Percentiles rank a stretch among this genome's conserved stretches.
Evolutionary conservation across 495 filamentous ascomycete species (phyloP).

Genomic region (Penicillium steckii): DNA sequence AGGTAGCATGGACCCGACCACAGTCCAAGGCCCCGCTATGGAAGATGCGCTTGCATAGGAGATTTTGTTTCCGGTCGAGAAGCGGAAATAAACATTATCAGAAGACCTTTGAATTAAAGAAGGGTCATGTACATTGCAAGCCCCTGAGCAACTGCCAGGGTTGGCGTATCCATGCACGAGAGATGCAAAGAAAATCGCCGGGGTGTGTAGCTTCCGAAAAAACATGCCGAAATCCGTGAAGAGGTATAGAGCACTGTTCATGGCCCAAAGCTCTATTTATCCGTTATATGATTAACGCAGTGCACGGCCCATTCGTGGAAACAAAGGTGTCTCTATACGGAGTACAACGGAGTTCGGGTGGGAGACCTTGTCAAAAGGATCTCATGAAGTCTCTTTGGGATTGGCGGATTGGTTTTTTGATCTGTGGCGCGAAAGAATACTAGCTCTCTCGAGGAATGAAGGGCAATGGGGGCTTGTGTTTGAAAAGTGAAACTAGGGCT

Average conservation of each 20-base stretch:
- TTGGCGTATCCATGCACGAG: slow-evolving; percentile 48
- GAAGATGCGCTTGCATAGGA: slow-evolving; percentile 59
- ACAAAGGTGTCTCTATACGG: not conserved
- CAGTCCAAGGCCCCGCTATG: slow-evolving; percentile 66
- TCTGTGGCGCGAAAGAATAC: not conserved
- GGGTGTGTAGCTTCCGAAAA: not conserved
- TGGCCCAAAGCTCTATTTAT: not conserved
- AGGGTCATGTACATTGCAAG: slow-evolving; percentile 65
- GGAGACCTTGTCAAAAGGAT: not conserved
- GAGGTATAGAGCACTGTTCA: too few relatives aligned
- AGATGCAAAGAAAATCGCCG: slow-evolving; percentile 15
- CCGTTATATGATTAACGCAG: not conserved
- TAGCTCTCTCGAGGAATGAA: not conserved
- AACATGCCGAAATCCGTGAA: slow-evolving; percentile 11
- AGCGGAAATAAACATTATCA: slow-evolving; percentile 71
- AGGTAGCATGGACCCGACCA: slow-evolving; percentile 56
- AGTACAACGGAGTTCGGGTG: not conserved
- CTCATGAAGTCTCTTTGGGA: not conserved
- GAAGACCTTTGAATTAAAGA: slow-evolving; percentile 57
- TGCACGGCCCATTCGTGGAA: not conserved
- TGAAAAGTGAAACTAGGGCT: not conserved
- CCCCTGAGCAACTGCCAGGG: slow-evolving; percentile 57
- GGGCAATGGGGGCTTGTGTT: not conserved
- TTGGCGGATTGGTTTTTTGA: not conserved
- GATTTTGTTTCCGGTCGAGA: slow-evolving; percentile 67